Evolutionary conservation across 768 basidiomycete species (phyloP).

Genomic region (Candolleomyces efflorescens): DNA sequence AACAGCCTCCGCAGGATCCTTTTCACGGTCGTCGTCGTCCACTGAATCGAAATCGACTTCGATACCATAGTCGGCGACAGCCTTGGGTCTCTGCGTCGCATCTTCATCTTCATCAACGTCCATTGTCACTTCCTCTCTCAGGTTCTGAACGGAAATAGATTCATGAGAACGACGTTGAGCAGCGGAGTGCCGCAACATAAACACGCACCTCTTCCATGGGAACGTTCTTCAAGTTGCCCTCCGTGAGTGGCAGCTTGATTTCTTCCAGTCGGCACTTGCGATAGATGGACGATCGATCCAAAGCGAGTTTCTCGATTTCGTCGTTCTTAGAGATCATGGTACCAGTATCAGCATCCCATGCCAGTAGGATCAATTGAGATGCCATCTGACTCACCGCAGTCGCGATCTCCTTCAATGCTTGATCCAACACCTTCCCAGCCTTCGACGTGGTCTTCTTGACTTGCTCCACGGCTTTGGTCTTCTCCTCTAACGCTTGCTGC

Average conservation of each 20-base stretch:
- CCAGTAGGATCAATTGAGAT: not conserved
- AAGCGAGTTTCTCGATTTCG: slow-evolving; percentile 82
- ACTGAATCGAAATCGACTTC: slow-evolving; percentile 80
- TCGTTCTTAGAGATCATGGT: slow-evolving; percentile 38
- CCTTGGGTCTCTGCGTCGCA: slow-evolving; percentile 66
- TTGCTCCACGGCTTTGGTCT: slow-evolving; percentile 68
- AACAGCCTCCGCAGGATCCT: slow-evolving; percentile 58
- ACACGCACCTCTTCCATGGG: slow-evolving; percentile 87
- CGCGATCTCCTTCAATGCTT: slow-evolving; percentile 87
- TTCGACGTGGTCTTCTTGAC: slow-evolving; percentile 68
- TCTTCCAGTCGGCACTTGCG: slow-evolving; percentile 93
- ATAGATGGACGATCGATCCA: slow-evolving; percentile 84
- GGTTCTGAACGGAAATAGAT: slow-evolving; percentile 45
- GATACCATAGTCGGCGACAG: slow-evolving; percentile 80
- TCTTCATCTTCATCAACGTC: slow-evolving; percentile 89
- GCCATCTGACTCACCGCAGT: slow-evolving; percentile 46
- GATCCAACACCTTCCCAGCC: slow-evolving; percentile 75
- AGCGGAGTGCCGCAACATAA: not conserved
- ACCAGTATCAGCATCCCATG: not conserved
- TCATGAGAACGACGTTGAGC: not conserved
- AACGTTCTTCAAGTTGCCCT: slow-evolving; percentile 79
- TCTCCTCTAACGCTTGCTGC: slow-evolving; percentile 67
- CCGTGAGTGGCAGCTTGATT: slow-evolving; percentile 71
- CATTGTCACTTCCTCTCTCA: slow-evolving; percentile 86
- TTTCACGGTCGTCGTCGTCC: slow-evolving; percentile 71